phyloP scores from a whole-genome alignment of 2,329 filamentous ascomycete genomes.

The Neurospora crassa region DNA sequence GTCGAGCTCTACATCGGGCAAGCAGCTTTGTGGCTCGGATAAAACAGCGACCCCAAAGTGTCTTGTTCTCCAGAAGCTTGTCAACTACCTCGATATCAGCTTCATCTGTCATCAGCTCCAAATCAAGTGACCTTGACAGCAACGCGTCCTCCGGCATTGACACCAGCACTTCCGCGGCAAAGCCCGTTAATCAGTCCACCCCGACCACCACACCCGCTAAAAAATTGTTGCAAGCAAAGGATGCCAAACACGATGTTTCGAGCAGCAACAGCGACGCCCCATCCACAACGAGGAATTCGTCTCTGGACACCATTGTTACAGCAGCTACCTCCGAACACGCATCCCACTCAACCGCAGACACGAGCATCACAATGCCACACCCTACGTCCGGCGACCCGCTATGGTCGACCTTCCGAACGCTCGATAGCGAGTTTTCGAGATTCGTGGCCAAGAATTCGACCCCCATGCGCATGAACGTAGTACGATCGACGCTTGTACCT shows the following conservation, averaged over 20 bases:
- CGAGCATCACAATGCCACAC: conserved; percentile 34
- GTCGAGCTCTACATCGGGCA: conserved; percentile 33
- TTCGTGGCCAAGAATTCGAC: conserved; percentile 63
- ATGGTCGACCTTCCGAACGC: conserved; percentile 44
- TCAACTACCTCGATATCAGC: conserved; percentile 15
- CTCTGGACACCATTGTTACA: conserved; percentile 19
- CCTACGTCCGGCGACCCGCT: conserved; percentile 39
- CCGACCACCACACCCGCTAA: conserved; percentile 26
- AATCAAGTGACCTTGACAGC: conserved; percentile 18
- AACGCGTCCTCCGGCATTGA: conserved; percentile 25
- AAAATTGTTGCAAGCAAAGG: conserved; percentile 1
- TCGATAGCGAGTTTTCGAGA: conserved; percentile 37
- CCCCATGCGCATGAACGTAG: conserved; percentile 56
- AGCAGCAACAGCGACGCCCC: conserved; percentile 10
- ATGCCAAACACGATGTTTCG: conserved; percentile 11
- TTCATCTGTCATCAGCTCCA: conserved; percentile 11
- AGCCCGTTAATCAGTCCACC: conserved; percentile 29
- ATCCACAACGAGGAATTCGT: conserved; percentile 16
- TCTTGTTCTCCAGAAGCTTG: conserved; percentile 29
- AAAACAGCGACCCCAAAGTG: conserved; percentile 35
- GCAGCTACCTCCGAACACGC: conserved; percentile 21
- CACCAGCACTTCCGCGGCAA: conserved; percentile 37
- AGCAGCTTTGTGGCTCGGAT: conserved; percentile 42
- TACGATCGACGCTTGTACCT: conserved; percentile 63
- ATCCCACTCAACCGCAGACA: conserved; percentile 32